phyloP scores from a whole-genome alignment of 305 asterid genomes.

The Solanum hybrid region DNA sequence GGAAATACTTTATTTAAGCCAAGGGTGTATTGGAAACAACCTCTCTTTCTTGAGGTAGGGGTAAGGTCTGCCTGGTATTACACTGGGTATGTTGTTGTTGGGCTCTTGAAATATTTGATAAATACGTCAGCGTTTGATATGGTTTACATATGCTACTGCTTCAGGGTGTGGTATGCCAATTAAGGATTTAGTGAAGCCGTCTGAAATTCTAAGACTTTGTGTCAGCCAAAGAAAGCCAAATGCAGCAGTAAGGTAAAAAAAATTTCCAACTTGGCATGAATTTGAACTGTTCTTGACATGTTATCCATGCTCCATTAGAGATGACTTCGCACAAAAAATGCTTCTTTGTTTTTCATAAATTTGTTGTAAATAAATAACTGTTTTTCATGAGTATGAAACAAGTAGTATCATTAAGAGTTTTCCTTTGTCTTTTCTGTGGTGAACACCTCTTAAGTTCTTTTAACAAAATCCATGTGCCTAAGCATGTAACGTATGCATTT shows the following conservation, averaged over 20 bases:
- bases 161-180: slow-evolving; percentile 57
- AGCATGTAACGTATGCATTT: background rate
- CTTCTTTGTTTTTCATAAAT: background rate
- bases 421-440: background rate
- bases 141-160: slow-evolving; percentile 11
- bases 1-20: background rate
- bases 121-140: slow-evolving; percentile 1
- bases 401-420: background rate
- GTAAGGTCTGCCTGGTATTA: background rate
- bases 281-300: background rate
- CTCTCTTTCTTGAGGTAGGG: background rate
- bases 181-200: slow-evolving; percentile 46
- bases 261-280: background rate
- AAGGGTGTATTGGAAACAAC: background rate
- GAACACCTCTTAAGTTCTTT: background rate
- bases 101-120: background rate
- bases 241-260: slow-evolving; percentile 60
- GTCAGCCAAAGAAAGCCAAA: slow-evolving; percentile 49
- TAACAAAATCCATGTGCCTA: background rate
- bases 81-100: background rate
- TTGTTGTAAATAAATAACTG: no score
- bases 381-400: background rate
- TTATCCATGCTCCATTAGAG: background rate
- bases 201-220: slow-evolving; percentile 54
- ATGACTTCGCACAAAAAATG: background rate